phyloP scores from a whole-genome alignment of 148 eudicot species.

The Camellia granthamiana region DNA sequence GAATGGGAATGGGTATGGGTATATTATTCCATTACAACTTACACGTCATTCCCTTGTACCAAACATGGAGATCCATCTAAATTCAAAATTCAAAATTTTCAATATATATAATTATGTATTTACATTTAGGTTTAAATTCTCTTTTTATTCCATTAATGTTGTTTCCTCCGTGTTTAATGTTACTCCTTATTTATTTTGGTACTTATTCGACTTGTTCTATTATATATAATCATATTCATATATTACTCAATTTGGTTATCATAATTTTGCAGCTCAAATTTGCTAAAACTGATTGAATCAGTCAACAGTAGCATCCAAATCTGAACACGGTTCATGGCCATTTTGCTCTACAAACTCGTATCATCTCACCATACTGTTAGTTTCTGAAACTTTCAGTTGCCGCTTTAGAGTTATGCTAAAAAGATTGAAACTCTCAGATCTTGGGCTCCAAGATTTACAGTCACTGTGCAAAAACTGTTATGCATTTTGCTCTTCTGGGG shows the following conservation, averaged over 20 bases:
- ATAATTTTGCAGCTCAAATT: conserved; percentile 13
- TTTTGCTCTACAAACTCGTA: not conserved
- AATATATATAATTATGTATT: no score
- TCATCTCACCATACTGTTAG: not conserved
- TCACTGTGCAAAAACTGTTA: conserved; percentile 18
- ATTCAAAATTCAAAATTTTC: no score
- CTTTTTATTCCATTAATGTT: no score
- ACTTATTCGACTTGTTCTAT: no score
- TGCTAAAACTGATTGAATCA: not conserved
- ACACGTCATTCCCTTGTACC: no score
- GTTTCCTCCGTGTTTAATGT: no score
- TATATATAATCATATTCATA: no score
- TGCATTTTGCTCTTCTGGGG: conserved; percentile 31
- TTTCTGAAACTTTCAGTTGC: conserved; percentile 7
- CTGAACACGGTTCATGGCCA: not conserved
- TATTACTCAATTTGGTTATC: not conserved
- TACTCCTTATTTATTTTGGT: no score
- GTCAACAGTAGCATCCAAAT: not conserved
- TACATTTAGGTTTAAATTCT: no score
- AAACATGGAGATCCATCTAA: no score
- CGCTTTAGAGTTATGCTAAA: conserved; percentile 42
- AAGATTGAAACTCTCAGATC: conserved; percentile 25
- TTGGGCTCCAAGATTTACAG: conserved; percentile 26
- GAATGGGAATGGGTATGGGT: no score
- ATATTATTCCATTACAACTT: no score